These are phyloP conservation scores for Aaosphaeria arxii DNA, from an alignment of 2,329 filamentous ascomycete genomes.

Conservation along the genomic window DNA sequence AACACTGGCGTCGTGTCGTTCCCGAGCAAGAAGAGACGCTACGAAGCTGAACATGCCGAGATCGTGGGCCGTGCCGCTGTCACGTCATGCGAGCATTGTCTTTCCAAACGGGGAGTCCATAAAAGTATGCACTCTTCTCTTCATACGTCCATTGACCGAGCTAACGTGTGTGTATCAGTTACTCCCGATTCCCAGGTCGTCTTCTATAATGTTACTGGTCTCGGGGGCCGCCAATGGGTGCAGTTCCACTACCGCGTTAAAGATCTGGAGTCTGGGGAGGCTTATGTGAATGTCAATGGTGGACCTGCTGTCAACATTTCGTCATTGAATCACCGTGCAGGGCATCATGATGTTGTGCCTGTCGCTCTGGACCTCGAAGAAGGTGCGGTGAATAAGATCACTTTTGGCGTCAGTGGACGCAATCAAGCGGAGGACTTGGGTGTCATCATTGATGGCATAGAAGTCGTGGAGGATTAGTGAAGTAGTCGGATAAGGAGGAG, in stretches of 20 bases:
- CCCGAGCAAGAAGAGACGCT: conserved; percentile 32
- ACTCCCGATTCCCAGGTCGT: conserved; percentile 13
- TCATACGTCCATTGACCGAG: background rate
- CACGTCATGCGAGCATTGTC: conserved; percentile 5
- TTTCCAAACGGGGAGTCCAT: conserved; percentile 15
- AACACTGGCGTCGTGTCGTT: conserved; percentile 36
- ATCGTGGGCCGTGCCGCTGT: conserved; percentile 18
- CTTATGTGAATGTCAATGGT: conserved; percentile 36
- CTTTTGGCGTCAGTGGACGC: conserved; percentile 30
- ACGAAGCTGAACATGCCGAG: conserved; percentile 28
- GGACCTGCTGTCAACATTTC: conserved; percentile 36
- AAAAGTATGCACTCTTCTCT: conserved; percentile 4
- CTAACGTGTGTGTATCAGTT: background rate
- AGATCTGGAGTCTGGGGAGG: conserved; percentile 20
- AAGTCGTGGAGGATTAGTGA: conserved; percentile 12
- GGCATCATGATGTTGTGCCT: conserved; percentile 34
- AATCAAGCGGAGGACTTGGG: conserved; percentile 1
- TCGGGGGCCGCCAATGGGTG: conserved; percentile 36
- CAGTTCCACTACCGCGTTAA: conserved; percentile 37
- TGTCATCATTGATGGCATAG: conserved; percentile 12
- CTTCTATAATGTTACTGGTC: conserved; percentile 39
- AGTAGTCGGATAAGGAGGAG: too few species aligned
- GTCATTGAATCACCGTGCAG: conserved; percentile 36
- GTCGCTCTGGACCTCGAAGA: conserved; percentile 27
- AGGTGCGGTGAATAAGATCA: conserved; percentile 36